Conservation (phyloP, 2,329 filamentous ascomycete species). For the Xylariaceae sp. region DNA sequence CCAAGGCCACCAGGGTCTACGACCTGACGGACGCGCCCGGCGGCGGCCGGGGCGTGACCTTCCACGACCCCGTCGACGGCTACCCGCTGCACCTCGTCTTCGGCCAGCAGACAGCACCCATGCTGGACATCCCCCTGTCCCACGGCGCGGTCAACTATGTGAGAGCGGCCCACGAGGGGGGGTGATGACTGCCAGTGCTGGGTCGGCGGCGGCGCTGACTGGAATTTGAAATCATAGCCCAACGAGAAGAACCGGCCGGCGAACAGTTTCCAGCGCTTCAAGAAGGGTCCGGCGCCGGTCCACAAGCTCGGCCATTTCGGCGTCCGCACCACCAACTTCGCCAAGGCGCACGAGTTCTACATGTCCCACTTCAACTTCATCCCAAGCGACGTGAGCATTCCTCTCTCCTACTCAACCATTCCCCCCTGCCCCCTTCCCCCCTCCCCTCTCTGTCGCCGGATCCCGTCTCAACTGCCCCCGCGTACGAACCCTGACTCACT, state of each 20-base stretch:
- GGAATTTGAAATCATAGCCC: constrained; percentile 18
- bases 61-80: constrained; percentile 45
- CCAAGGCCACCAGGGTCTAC: constrained; percentile 39
- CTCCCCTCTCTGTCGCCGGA: not conserved
- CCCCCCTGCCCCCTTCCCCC: not conserved
- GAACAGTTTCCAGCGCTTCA: constrained; percentile 45
- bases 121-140: constrained; percentile 30
- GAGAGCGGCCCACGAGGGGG: constrained; percentile 5
- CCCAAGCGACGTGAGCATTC: constrained; percentile 36
- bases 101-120: constrained; percentile 38
- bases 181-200: not conserved
- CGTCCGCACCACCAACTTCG: constrained; percentile 44
- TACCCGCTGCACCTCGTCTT: constrained; percentile 51
- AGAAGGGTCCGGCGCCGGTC: constrained; percentile 38
- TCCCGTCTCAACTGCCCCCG: not conserved
- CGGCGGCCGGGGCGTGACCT: constrained; percentile 43
- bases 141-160: constrained; percentile 39
- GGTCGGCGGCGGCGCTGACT: constrained; percentile 1
- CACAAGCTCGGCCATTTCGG: constrained; percentile 51
- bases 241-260: constrained; percentile 39
- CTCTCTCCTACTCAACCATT: not conserved
- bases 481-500: not conserved
- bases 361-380: constrained; percentile 41
- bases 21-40: constrained; percentile 43
- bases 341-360: constrained; percentile 42